Conservation (phyloP, 23 red algal species). For the Gracilaria gracilis region DNA sequence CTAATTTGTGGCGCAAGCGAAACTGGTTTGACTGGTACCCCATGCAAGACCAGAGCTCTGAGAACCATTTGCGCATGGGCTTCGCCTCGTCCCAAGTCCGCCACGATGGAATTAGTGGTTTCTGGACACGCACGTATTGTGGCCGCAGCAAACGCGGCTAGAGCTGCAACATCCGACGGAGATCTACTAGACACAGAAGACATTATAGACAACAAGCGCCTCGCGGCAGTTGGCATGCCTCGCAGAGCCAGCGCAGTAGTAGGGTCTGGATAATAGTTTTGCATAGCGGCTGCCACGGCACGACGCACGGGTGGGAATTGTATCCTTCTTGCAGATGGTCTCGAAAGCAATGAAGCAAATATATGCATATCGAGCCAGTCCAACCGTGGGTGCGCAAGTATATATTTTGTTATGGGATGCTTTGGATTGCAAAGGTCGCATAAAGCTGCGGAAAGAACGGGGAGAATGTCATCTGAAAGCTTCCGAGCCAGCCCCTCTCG, state of each 20-base stretch:
- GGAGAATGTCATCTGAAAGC: slow-evolving; percentile 36
- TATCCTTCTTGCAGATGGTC: slow-evolving; percentile 27
- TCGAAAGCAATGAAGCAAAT: slow-evolving; percentile 33
- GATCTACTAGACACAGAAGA: slow-evolving; percentile 3
- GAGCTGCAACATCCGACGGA: slow-evolving; percentile 12
- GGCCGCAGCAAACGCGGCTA: not conserved
- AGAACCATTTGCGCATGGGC: slow-evolving; percentile 10
- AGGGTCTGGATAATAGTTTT: slow-evolving; percentile 11
- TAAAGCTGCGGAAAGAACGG: slow-evolving; percentile 27
- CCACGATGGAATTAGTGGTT: slow-evolving; percentile 26
- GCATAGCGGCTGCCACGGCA: slow-evolving; percentile 30
- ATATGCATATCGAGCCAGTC: slow-evolving; percentile 39
- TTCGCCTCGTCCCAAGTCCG: slow-evolving; percentile 12
- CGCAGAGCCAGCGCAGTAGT: not conserved
- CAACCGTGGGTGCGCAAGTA: slow-evolving; percentile 22
- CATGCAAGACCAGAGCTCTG: slow-evolving; percentile 10
- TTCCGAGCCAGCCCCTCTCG: slow-evolving; percentile 26
- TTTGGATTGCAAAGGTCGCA: slow-evolving; percentile 37
- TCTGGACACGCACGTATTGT: not conserved
- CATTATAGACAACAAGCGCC: slow-evolving; percentile 26
- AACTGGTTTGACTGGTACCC: slow-evolving; percentile 16
- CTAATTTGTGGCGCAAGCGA: slow-evolving; percentile 20
- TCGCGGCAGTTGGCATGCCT: slow-evolving; percentile 27
- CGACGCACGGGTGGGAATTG: slow-evolving; percentile 18
- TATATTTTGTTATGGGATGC: slow-evolving; percentile 42